Evolutionary conservation across 129 eudicot species (phyloP).

Genomic region (Pittosporum tobira): DNA sequence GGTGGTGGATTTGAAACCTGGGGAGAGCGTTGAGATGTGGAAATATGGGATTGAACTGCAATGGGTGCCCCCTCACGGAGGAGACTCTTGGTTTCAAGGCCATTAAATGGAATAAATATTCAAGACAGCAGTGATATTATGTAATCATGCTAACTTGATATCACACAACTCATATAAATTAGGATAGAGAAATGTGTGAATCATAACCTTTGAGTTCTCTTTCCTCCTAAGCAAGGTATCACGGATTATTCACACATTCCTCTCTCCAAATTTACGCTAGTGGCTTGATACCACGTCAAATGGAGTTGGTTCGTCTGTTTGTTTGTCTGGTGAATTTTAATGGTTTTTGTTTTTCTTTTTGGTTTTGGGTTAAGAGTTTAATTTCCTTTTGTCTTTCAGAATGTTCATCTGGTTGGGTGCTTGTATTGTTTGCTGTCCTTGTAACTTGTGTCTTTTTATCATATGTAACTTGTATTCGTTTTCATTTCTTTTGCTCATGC

Average conservation of each 20-base stretch:
- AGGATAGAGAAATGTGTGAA: too few relatives aligned
- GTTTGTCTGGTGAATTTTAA: not conserved
- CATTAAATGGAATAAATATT: not conserved
- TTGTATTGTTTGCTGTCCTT: not conserved
- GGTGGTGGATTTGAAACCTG: conserved; percentile 24
- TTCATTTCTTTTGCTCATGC: not conserved
- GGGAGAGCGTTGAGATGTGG: conserved; percentile 23
- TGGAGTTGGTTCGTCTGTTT: not conserved
- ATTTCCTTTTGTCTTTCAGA: too few relatives aligned
- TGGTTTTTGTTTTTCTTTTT: not conserved
- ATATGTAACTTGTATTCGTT: not conserved
- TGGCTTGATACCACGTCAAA: too few relatives aligned
- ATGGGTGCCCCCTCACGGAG: conserved; percentile 25
- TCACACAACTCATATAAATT: too few relatives aligned
- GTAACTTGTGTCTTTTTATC: not conserved
- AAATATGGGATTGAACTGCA: conserved; percentile 46
- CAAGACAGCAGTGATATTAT: too few relatives aligned
- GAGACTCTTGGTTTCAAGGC: not conserved
- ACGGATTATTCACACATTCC: too few relatives aligned
- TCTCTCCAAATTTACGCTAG: too few relatives aligned
- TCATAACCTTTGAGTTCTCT: too few relatives aligned
- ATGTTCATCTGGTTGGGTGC: not conserved
- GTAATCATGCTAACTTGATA: too few relatives aligned
- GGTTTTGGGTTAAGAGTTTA: not conserved
- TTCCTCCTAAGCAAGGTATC: too few relatives aligned